These are phyloP conservation scores for Meyerozyma elateridarum DNA, from an alignment of 1,139 yeast species.

Conservation along the genomic window DNA sequence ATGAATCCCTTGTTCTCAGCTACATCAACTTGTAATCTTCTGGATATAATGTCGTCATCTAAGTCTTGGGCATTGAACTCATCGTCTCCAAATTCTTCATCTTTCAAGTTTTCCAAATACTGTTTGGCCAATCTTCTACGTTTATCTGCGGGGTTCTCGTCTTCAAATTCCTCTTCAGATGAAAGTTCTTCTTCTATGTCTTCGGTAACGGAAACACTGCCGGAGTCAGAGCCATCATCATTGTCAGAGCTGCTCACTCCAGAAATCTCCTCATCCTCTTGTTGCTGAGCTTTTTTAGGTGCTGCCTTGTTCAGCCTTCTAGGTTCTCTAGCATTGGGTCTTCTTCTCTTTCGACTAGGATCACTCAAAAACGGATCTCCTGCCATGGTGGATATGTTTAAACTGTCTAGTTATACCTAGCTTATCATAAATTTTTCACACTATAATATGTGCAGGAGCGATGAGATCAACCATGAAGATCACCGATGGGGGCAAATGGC, in stretches of 20 bases:
- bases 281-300: too few relatives aligned
- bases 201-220: slow-evolving; percentile 25
- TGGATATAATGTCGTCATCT: slow-evolving; percentile 78
- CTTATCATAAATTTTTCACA: too few relatives aligned
- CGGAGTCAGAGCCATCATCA: slow-evolving; percentile 19
- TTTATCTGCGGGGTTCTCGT: slow-evolving; percentile 87
- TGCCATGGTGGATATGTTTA: slow-evolving; percentile 44
- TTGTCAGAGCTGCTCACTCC: slow-evolving; percentile 34
- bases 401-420: too few relatives aligned
- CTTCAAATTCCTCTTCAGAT: slow-evolving; percentile 66
- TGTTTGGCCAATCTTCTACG: slow-evolving; percentile 92
- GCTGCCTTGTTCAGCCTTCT: slow-evolving; percentile 7
- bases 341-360: slow-evolving; percentile 49
- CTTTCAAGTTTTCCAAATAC: slow-evolving; percentile 73
- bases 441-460: too few relatives aligned
- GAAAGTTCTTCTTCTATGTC: slow-evolving; percentile 42
- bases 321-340: slow-evolving; percentile 8
- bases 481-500: too few relatives aligned
- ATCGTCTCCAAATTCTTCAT: slow-evolving; percentile 44
- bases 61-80: slow-evolving; percentile 51
- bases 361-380: slow-evolving; percentile 62
- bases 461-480: too few relatives aligned
- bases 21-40: slow-evolving; percentile 80
- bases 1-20: slow-evolving; percentile 85
- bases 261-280: slow-evolving; percentile 38